These are phyloP conservation scores for Pisolithus thermaeus DNA, from an alignment of 1,284 basidiomycete genomes.

Conservation along the genomic window DNA sequence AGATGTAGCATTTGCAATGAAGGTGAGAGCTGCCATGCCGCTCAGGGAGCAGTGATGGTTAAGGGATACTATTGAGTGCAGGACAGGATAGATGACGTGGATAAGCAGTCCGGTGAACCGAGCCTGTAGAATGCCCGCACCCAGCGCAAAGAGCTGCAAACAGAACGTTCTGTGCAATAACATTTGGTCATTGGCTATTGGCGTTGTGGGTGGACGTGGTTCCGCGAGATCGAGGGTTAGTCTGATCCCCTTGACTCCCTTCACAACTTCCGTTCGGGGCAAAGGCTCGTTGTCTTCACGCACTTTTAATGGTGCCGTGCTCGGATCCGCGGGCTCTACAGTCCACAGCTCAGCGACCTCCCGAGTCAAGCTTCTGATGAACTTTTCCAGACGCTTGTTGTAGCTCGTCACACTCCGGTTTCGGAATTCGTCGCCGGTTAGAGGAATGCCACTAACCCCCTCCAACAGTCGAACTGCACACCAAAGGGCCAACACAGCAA, in stretches of 20 bases:
- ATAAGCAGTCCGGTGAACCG: constrained; percentile 72
- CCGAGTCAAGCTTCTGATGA: constrained; percentile 57
- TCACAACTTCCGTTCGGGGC: constrained; percentile 40
- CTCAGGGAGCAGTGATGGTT: constrained; percentile 61
- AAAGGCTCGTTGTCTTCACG: constrained; percentile 22
- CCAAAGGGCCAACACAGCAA: constrained; percentile 76
- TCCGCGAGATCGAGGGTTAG: constrained; percentile 34
- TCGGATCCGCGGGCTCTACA: constrained; percentile 19
- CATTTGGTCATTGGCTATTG: constrained; percentile 33
- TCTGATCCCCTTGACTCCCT: constrained; percentile 38
- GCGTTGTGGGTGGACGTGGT: constrained; percentile 36
- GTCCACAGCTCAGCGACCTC: constrained; percentile 72
- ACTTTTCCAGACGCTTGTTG: constrained; percentile 55
- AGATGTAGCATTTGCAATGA: constrained; percentile 64
- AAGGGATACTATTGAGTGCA: constrained; percentile 76
- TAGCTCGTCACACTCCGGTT: constrained; percentile 27
- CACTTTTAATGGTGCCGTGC: constrained; percentile 8
- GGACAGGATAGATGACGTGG: constrained; percentile 74
- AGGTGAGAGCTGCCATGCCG: constrained; percentile 64
- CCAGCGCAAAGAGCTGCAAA: constrained; percentile 67
- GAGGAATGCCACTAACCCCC: constrained; percentile 51
- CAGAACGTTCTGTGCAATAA: constrained; percentile 56
- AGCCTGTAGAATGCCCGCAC: constrained; percentile 59
- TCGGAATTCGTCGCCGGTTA: constrained; percentile 25
- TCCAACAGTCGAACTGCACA: constrained; percentile 71